Base-by-base conservation (phyloP, 371 early-diverging fungal species). In the Mucor piriformis region DNA sequence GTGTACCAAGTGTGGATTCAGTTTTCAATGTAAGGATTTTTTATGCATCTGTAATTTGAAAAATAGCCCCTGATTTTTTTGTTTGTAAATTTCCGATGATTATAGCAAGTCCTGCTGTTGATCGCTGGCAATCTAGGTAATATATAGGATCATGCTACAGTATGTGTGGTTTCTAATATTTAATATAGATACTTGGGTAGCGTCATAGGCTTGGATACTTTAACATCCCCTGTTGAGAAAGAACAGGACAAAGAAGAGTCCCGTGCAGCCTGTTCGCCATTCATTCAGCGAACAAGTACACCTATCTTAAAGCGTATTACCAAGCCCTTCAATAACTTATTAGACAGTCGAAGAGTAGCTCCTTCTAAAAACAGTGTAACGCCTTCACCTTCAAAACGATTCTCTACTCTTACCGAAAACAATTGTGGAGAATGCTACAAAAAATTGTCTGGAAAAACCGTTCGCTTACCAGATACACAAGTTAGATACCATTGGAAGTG, bases 401-500 rank as follows among this genome's bases (percentile, higher is more conserved):
- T 24, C 24, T 46, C 46, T 21, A 23, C 46, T n/a, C 6, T 37
- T 5, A 13, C 38, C 0, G 42, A 44, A 51, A 57, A 21, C 12
- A 24, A 29, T 3, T 78, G 78, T 50, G 43, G 58, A 15, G 60
- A 56, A 46, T 79, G 79, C 11, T 15, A 62, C 12, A 50, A 73
- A 23, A 62, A 60, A 18, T 63, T 79, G 6, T 33, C 54, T 4
- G 72, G 74, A 24, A 73, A 73, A 51, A 64, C 64, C 1, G 76
- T 69, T 3, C 64, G 65, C 7, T 49, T 73, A 20, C 72, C 76
- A 8, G 66, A 70, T 42, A 70, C 58, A 37, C 54, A 62, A 33
- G 40, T 44, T 16, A 57, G 52, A 48, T 74, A 73, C 50, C 79
- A 79, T 34, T 68, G 70, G 72, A 54, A 54, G 21, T 79, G 79